Percentiles rank a stretch among this genome's conserved stretches.
Conservation (phyloP, 805 yeast genomes). For the Blastobotrys attinorum region DNA sequence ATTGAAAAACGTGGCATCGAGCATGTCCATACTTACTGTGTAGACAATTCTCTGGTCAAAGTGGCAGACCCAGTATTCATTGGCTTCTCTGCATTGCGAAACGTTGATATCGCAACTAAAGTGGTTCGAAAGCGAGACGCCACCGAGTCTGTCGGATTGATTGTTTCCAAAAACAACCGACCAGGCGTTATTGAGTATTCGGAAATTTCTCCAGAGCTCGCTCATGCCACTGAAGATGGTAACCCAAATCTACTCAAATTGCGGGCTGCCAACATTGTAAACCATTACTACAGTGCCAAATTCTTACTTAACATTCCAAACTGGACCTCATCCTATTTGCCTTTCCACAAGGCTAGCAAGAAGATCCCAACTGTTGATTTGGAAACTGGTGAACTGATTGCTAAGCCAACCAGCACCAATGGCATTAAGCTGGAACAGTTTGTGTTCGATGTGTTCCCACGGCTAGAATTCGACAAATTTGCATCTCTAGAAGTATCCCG, state of each 20-base stretch:
- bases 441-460: conserved; percentile 90
- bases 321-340: conserved; percentile 53
- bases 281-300: conserved; percentile 87
- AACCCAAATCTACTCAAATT: conserved; percentile 47
- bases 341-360: conserved; percentile 93
- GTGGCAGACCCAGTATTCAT: conserved; percentile 88
- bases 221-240: conserved; percentile 52
- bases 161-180: conserved; percentile 48
- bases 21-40: conserved; percentile 95
- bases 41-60: conserved; percentile 84
- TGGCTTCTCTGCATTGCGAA: conserved; percentile 69
- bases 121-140: conserved; percentile 91
- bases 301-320: conserved; percentile 52
- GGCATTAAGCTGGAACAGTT: conserved; percentile 95
- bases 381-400: conserved; percentile 35
- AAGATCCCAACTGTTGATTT: conserved; percentile 61
- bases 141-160: conserved; percentile 82
- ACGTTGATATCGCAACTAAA: conserved; percentile 77
- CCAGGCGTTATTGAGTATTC: conserved; percentile 96
- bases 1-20: conserved; percentile 59
- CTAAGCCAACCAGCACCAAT: conserved; percentile 67
- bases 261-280: conserved; percentile 95
- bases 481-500: conserved; percentile 92
- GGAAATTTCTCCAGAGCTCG: conserved; percentile 71
- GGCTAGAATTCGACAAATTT: conserved; percentile 59